Evolutionary conservation across 2,329 filamentous ascomycete genomes (phyloP).

Genomic region (Pseudogymnoascus sp.): DNA sequence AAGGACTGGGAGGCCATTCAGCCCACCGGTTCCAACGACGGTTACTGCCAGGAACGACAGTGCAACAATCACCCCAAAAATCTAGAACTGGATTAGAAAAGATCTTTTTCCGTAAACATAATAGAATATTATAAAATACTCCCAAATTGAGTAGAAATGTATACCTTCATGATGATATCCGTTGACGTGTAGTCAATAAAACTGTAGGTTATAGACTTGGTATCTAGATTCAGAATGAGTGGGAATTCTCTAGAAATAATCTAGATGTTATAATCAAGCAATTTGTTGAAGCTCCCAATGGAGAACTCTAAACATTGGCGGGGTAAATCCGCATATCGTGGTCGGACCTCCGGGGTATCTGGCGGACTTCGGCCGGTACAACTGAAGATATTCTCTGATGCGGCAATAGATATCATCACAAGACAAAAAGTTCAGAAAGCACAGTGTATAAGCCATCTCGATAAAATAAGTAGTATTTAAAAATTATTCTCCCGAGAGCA

Average conservation of each 20-base stretch:
- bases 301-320: neutral
- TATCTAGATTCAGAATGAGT: neutral
- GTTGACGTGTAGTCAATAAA: neutral
- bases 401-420: neutral
- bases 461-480: neutral
- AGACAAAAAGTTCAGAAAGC: neutral
- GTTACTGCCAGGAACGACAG: neutral
- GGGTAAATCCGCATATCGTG: neutral
- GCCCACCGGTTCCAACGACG: conserved; percentile 13
- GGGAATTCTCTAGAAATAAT: neutral
- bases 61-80: neutral
- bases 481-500: neutral
- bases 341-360: neutral
- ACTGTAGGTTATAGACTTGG: neutral
- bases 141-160: neutral
- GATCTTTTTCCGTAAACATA: neutral
- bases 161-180: neutral
- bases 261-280: neutral
- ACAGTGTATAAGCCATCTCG: neutral
- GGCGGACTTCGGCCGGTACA: neutral
- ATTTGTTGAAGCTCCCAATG: neutral
- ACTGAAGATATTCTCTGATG: neutral
- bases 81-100: neutral
- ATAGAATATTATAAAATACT: neutral
- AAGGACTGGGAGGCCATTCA: conserved; percentile 19